Evolutionary conservation across 257 asterid genomes (phyloP).

Genomic region (Eucommia ulmoides): DNA sequence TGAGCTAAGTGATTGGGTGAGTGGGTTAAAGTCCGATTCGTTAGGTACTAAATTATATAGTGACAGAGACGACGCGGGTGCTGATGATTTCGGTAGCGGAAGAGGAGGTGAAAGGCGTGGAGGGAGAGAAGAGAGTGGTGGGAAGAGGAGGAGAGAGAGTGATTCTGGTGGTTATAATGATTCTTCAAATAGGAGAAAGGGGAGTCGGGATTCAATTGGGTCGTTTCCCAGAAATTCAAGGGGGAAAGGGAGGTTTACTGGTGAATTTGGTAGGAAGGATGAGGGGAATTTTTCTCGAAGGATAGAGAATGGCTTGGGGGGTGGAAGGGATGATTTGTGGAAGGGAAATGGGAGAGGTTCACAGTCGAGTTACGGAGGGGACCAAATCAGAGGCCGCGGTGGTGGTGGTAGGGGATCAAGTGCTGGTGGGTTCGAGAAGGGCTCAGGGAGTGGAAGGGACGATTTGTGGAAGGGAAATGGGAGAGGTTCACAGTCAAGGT

Average conservation of each 20-base stretch:
- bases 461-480: no score
- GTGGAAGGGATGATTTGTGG: constrained; percentile 15
- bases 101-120: constrained; percentile 13
- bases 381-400: no score
- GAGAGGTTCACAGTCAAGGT: no score
- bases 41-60: constrained; percentile 39
- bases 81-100: constrained; percentile 13
- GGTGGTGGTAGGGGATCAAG: constrained; percentile 23
- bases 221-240: constrained; percentile 9
- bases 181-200: constrained; percentile 8
- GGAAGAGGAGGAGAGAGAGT: constrained; percentile 38
- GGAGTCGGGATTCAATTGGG: constrained; percentile 7
- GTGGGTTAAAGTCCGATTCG: constrained; percentile 58
- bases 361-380: no score
- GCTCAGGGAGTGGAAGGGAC: no score
- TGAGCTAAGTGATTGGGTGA: constrained; percentile 83
- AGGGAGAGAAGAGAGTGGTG: constrained; percentile 20
- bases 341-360: constrained; percentile 17
- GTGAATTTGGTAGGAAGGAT: constrained; percentile 8
- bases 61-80: constrained; percentile 51
- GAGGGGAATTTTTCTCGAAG: constrained; percentile 3
- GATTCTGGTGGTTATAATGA: constrained; percentile 13
- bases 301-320: no score
- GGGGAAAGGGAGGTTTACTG: constrained; percentile 10
- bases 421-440: no score